Conservation (phyloP, 345 rosid genomes). For the Heritiera fomes region DNA sequence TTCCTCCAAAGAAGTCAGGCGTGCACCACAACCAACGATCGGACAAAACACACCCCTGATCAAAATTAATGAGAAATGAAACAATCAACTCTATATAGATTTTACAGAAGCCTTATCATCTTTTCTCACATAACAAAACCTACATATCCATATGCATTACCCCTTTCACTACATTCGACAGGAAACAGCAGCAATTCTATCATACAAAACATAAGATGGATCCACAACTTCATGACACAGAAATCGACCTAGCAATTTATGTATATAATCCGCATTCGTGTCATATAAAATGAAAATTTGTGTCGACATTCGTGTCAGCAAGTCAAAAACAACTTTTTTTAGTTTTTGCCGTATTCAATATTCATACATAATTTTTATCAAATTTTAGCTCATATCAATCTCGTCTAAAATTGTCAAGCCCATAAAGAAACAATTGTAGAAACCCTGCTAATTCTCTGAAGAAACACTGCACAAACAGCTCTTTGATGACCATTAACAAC, state of each 20-base stretch:
- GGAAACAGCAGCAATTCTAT: background rate
- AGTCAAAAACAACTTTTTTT: no score
- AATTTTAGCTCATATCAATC: no score
- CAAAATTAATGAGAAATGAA: conserved; percentile 24
- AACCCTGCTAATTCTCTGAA: background rate
- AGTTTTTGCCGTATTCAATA: no score
- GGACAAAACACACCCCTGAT: conserved; percentile 78
- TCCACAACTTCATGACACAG: no score
- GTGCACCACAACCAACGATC: conserved; percentile 74
- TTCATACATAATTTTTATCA: no score
- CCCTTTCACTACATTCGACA: no score
- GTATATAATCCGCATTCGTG: no score
- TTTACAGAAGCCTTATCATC: background rate
- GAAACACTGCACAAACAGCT: background rate
- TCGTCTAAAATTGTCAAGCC: no score
- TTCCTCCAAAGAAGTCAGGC: conserved; percentile 59
- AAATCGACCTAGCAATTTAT: no score
- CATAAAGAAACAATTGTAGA: background rate
- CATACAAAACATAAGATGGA: no score
- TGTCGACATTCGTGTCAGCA: no score
- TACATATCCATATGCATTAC: background rate
- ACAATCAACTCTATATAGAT: background rate
- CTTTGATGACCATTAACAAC: conserved; percentile 1
- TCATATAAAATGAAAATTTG: no score
- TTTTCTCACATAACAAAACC: background rate